Conservation (phyloP, 164 flowering plant genomes). For the Magnolia kwangsiensis region DNA sequence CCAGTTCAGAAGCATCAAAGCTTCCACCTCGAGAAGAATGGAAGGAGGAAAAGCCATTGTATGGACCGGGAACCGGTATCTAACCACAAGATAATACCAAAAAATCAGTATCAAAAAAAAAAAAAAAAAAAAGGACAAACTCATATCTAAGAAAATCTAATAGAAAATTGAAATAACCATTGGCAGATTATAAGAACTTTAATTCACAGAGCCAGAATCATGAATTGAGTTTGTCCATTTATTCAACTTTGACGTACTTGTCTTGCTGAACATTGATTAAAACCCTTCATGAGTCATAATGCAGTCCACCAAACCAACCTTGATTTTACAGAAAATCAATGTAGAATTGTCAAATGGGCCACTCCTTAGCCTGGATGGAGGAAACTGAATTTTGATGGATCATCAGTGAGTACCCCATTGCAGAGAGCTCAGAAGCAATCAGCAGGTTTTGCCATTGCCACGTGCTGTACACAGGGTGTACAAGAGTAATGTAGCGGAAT, state of each 20-base stretch:
- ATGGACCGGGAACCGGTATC: constrained; percentile 48
- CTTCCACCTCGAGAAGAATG: constrained; percentile 55
- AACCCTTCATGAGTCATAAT: background rate
- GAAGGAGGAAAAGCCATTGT: constrained; percentile 35
- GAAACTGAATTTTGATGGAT: too few species aligned
- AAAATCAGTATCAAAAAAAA: background rate
- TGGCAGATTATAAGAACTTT: background rate
- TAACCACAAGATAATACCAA: constrained; percentile 8
- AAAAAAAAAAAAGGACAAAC: background rate
- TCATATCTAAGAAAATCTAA: background rate
- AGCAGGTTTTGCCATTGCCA: too few species aligned
- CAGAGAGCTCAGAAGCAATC: too few species aligned
- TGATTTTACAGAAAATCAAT: too few species aligned
- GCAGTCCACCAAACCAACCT: background rate
- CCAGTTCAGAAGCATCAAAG: constrained; percentile 71
- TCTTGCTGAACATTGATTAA: background rate
- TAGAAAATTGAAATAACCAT: background rate
- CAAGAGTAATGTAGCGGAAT: too few species aligned
- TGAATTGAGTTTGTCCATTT: background rate
- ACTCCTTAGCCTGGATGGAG: too few species aligned
- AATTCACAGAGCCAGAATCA: background rate
- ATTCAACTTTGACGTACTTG: background rate
- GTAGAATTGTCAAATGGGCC: too few species aligned
- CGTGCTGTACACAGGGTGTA: too few species aligned
- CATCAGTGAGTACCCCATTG: too few species aligned